phyloP scores from a whole-genome alignment of 139 green algal genomes.

The Trebouxia sp. region DNA sequence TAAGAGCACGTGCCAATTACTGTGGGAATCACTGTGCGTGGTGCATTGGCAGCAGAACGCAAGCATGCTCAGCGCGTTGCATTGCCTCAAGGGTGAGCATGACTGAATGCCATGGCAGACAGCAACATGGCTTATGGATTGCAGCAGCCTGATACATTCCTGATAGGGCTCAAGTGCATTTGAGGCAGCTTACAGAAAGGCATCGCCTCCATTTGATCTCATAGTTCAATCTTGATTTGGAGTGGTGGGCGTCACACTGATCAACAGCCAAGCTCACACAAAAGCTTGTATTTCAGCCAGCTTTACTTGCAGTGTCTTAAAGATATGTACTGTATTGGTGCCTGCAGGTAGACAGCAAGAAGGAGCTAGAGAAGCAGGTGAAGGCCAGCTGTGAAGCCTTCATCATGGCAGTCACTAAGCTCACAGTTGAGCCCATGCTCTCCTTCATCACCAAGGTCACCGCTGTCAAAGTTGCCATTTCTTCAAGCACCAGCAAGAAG shows the following conservation, averaged over 20 bases:
- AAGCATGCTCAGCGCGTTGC: too few relatives aligned
- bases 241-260: neutral
- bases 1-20: too few relatives aligned
- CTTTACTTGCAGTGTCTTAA: neutral
- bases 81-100: too few relatives aligned
- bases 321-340: conserved; percentile 75
- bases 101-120: too few relatives aligned
- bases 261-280: neutral
- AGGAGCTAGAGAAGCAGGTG: conserved; percentile 93
- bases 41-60: too few relatives aligned
- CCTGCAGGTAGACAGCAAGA: conserved; percentile 82
- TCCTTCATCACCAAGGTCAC: conserved; percentile 92
- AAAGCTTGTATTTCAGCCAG: neutral
- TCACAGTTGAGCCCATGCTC: conserved; percentile 91
- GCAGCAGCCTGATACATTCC: too few relatives aligned
- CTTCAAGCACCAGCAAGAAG: conserved; percentile 32
- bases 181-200: too few relatives aligned
- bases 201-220: too few relatives aligned
- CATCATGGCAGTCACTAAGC: conserved; percentile 95
- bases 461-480: conserved; percentile 30
- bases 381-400: conserved; percentile 90
- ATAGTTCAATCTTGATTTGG: too few relatives aligned
- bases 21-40: too few relatives aligned
- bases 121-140: too few relatives aligned
- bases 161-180: too few relatives aligned